Evolutionary conservation across 352 stramenopile genomes (phyloP).

Genomic region (Globisporangium camurandrum): DNA sequence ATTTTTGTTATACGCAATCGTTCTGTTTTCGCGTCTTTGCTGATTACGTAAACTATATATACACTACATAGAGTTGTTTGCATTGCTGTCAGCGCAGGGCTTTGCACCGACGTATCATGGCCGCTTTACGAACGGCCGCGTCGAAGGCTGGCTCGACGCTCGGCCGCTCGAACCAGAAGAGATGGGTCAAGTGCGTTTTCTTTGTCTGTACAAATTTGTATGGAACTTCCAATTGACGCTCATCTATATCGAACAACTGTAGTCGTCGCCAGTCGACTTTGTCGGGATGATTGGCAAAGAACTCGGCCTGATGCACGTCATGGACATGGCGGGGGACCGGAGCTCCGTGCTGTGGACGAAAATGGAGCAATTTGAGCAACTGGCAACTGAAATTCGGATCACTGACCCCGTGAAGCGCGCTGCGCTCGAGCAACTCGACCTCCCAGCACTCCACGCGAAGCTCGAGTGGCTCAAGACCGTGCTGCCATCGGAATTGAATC

Average conservation of each 20-base stretch:
- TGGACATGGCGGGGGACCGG: slow-evolving; percentile 64
- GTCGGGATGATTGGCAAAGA: slow-evolving; percentile 82
- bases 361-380: slow-evolving; percentile 70
- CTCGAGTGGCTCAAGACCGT: slow-evolving; percentile 80
- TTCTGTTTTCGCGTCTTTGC: too few relatives aligned
- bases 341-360: slow-evolving; percentile 74
- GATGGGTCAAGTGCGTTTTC: slow-evolving; percentile 53
- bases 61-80: slow-evolving; percentile 62
- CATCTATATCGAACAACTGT: background rate
- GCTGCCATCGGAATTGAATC: slow-evolving; percentile 65
- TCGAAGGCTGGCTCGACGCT: slow-evolving; percentile 88
- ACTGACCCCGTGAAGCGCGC: slow-evolving; percentile 49
- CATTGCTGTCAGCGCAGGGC: slow-evolving; percentile 66
- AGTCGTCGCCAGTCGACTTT: slow-evolving; percentile 71
- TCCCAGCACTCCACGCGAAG: slow-evolving; percentile 49
- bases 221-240: background rate
- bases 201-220: background rate
- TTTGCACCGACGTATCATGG: slow-evolving; percentile 88
- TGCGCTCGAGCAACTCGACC: slow-evolving; percentile 51
- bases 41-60: too few relatives aligned
- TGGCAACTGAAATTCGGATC: slow-evolving; percentile 57
- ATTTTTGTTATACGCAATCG: too few relatives aligned
- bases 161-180: slow-evolving; percentile 79
- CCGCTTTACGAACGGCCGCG: slow-evolving; percentile 87
- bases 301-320: slow-evolving; percentile 82